Conservation (phyloP, 2,329 filamentous ascomycete species). For the Scleromitrula shiraiana region DNA sequence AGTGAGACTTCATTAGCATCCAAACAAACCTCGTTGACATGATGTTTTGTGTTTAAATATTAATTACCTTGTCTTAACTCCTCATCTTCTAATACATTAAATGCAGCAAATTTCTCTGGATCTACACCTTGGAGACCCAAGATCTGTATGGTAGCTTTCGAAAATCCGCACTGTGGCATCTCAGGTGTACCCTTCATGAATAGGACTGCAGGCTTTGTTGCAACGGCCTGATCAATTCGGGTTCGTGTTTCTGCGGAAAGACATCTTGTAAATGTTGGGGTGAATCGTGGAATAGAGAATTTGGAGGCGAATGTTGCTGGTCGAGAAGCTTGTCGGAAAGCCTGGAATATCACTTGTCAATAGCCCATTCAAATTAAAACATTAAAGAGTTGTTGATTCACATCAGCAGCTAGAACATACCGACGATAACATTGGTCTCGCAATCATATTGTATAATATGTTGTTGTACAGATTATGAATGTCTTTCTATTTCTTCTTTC, state of each 20-base stretch:
- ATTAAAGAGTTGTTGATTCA: neutral
- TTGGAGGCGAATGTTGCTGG: slow-evolving; percentile 23
- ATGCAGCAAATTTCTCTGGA: slow-evolving; percentile 92
- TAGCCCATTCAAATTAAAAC: neutral
- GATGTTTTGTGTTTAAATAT: no score
- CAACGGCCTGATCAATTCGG: slow-evolving; percentile 86
- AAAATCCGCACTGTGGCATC: slow-evolving; percentile 94
- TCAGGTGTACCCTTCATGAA: slow-evolving; percentile 99
- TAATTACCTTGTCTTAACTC: slow-evolving; percentile 70
- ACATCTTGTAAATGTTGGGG: slow-evolving; percentile 41
- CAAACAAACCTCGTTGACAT: neutral
- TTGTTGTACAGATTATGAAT: neutral
- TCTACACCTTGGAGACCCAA: slow-evolving; percentile 91
- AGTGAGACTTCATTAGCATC: neutral
- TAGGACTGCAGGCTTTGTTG: slow-evolving; percentile 82
- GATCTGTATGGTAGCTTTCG: slow-evolving; percentile 88
- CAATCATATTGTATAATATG: slow-evolving; percentile 20
- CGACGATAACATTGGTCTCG: slow-evolving; percentile 25
- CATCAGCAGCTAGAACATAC: slow-evolving; percentile 11
- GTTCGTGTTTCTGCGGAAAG: slow-evolving; percentile 72
- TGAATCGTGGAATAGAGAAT: slow-evolving; percentile 24
- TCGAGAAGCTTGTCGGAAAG: slow-evolving; percentile 38
- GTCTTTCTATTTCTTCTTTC: slow-evolving; percentile 2
- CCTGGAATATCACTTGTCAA: slow-evolving; percentile 28
- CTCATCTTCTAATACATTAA: slow-evolving; percentile 90